Conservation (phyloP, 2,329 filamentous ascomycete genomes). For the Nemania sp. region DNA sequence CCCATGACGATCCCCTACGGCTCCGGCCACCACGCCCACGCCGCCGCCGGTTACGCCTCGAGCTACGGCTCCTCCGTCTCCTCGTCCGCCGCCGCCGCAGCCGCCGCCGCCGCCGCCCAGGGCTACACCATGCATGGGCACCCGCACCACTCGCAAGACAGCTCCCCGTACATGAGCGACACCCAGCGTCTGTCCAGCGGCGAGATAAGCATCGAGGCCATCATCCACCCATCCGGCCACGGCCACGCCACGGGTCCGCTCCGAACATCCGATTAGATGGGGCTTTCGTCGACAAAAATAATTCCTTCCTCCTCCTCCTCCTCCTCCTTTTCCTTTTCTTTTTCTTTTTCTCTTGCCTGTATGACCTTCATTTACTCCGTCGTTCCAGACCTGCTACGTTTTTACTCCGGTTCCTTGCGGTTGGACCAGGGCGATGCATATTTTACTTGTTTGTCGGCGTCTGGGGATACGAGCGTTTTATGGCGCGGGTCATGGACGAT, state of each 20-base stretch:
- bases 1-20: constrained; percentile 23
- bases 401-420: constrained; percentile 5
- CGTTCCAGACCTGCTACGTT: not conserved
- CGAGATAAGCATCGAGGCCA: constrained; percentile 65
- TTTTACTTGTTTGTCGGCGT: constrained; percentile 11
- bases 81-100: constrained; percentile 41
- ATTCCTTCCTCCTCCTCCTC: not conserved
- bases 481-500: not conserved
- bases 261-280: constrained; percentile 22
- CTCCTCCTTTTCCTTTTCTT: not conserved
- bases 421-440: constrained; percentile 12
- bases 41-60: constrained; percentile 35
- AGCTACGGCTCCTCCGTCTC: constrained; percentile 61
- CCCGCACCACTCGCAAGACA: constrained; percentile 43
- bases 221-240: constrained; percentile 56
- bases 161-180: constrained; percentile 54
- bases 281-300: not conserved
- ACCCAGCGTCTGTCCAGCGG: constrained; percentile 57
- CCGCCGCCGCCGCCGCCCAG: constrained; percentile 25
- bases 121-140: constrained; percentile 36
- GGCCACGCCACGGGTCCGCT: constrained; percentile 11
- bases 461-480: constrained; percentile 10
- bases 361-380: constrained; percentile 11
- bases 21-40: constrained; percentile 4
- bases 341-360: constrained; percentile 3